phyloP scores from a whole-genome alignment of 441 rosid genomes.

The Monsonia emarginata region DNA sequence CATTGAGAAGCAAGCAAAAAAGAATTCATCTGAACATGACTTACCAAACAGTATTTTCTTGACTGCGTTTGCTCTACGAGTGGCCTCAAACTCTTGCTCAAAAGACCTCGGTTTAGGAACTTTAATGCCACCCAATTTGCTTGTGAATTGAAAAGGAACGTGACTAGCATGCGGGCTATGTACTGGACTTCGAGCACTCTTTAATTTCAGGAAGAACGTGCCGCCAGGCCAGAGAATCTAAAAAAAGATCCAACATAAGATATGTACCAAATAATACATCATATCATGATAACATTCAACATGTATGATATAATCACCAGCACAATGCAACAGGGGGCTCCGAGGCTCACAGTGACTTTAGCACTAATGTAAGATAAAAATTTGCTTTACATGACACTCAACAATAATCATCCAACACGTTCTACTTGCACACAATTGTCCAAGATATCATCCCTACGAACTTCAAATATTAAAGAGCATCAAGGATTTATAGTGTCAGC shows the following conservation, averaged over 20 bases:
- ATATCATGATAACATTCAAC: not conserved
- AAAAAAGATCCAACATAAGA: conserved; percentile 12
- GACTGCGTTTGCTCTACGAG: conserved; percentile 76
- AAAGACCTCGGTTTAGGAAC: conserved; percentile 47
- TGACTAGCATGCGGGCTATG: conserved; percentile 28
- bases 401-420: not conserved
- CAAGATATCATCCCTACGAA: not conserved
- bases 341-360: not conserved
- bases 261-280: not conserved
- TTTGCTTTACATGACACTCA: not conserved
- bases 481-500: no score
- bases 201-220: conserved; percentile 51
- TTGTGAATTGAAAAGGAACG: conserved; percentile 27
- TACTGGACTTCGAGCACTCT: conserved; percentile 24
- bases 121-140: conserved; percentile 51
- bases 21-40: conserved; percentile 9
- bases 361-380: not conserved
- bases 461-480: not conserved
- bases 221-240: conserved; percentile 93
- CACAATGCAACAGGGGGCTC: not conserved
- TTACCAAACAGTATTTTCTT: conserved; percentile 74
- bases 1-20: not conserved
- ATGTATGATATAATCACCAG: not conserved
- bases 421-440: not conserved
- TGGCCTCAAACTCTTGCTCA: conserved; percentile 73